Percentiles rank a stretch among this genome's conserved stretches.
Conservation (phyloP, 2,329 filamentous ascomycete species). For the Talaromyces pinophilus region DNA sequence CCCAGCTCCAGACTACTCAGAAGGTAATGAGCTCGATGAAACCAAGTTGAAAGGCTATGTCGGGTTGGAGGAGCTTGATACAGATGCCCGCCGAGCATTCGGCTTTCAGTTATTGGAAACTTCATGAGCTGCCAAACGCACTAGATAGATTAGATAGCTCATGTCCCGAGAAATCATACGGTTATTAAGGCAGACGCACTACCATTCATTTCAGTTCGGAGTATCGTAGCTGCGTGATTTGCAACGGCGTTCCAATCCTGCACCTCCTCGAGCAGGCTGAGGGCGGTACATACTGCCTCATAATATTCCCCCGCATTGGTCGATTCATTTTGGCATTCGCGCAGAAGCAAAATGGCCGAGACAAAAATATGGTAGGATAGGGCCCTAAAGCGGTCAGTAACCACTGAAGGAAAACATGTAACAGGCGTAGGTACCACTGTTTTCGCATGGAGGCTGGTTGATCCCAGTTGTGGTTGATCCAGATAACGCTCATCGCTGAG, state of each 20-base stretch:
- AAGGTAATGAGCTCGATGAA: slow-evolving; percentile 2
- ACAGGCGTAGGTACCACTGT: background rate
- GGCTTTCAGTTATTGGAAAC: background rate
- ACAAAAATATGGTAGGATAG: background rate
- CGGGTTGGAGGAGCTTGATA: slow-evolving; percentile 6
- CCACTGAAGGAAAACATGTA: background rate
- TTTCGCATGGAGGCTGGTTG: background rate
- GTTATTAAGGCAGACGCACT: background rate
- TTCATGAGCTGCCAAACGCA: background rate
- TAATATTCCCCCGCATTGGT: background rate
- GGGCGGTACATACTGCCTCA: background rate
- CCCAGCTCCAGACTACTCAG: slow-evolving; percentile 44
- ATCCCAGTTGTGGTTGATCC: background rate
- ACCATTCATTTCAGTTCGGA: background rate
- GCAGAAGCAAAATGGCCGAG: background rate
- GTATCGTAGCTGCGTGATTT: background rate
- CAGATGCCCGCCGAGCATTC: background rate
- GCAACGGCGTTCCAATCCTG: background rate
- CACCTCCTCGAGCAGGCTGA: background rate
- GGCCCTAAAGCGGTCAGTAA: background rate
- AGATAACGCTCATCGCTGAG: background rate
- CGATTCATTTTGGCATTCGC: background rate
- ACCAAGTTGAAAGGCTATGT: slow-evolving; percentile 1
- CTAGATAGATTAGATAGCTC: background rate
- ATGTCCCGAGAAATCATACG: background rate